Conservation (phyloP, 2,329 filamentous ascomycete species). For the Chrysoporthe puriensis region DNA sequence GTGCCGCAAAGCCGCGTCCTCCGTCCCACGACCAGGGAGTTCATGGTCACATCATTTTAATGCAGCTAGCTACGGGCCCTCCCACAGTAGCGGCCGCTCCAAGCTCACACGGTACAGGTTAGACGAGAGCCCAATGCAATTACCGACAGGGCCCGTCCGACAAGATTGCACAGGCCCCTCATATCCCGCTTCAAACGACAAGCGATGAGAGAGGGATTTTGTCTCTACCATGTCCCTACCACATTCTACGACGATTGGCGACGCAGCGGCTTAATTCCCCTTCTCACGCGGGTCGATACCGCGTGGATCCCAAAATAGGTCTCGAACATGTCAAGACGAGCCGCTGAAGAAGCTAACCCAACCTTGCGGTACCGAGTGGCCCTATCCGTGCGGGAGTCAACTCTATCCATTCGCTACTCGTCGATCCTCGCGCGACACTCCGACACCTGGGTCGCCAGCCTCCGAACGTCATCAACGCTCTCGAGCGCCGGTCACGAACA, state of each 20-base stretch:
- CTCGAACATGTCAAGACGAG: neutral
- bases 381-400: neutral
- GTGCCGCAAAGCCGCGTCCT: conserved; percentile 5
- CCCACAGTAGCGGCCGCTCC: neutral
- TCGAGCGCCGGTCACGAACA: neutral
- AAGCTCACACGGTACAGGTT: neutral
- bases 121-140: conserved; percentile 1
- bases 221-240: neutral
- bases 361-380: neutral
- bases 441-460: neutral
- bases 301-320: neutral
- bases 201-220: neutral
- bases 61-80: neutral
- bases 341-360: neutral
- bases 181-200: neutral
- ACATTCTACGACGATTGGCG: neutral
- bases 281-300: neutral
- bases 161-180: conserved; percentile 9
- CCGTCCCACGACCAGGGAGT: neutral
- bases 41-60: conserved; percentile 2
- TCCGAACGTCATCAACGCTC: neutral
- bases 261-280: neutral
- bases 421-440: too few relatives aligned
- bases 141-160: conserved; percentile 9
- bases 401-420: too few relatives aligned